A percentile compares a stretch with the other conserved stretches of the same genome.
Evolutionary conservation across 225 moss, liverwort and hornwort genomes (phyloP).

Genomic region (Lunularia cruciata): DNA sequence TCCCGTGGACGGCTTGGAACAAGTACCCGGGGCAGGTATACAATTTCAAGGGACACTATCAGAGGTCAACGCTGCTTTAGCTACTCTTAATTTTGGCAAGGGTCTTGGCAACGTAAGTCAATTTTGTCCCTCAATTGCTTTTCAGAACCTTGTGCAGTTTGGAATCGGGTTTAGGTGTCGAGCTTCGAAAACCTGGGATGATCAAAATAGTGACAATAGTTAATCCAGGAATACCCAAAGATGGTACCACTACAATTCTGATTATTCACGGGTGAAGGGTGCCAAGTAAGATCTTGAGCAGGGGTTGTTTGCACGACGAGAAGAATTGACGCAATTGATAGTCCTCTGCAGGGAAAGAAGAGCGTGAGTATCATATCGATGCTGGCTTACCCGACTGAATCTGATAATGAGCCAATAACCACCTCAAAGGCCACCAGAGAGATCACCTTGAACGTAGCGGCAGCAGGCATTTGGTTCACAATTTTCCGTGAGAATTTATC

Average conservation of each 20-base stretch:
- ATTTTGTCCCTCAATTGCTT: background rate
- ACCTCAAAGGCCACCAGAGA: background rate
- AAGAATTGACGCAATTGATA: background rate
- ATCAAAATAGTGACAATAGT: no score
- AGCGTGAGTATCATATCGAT: conserved; percentile 16
- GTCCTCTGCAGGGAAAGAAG: conserved; percentile 37
- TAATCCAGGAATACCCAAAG: no score
- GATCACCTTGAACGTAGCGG: conserved; percentile 8
- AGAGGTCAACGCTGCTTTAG: conserved; percentile 26
- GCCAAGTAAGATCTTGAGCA: background rate
- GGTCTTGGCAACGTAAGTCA: conserved; percentile 40
- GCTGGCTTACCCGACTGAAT: conserved; percentile 14
- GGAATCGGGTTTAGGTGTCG: no score
- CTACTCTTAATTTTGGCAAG: conserved; percentile 35
- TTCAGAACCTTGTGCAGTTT: no score
- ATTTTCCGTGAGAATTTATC: conserved; percentile 33
- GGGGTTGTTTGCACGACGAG: background rate
- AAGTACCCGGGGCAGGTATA: conserved; percentile 44
- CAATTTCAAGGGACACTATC: conserved; percentile 24
- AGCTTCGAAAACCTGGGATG: no score
- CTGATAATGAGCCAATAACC: background rate
- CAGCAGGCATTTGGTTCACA: conserved; percentile 46
- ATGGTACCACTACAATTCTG: background rate
- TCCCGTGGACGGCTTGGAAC: background rate
- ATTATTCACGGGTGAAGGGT: background rate